phyloP scores from a whole-genome alignment of 371 early-diverging fungal species.

The Mortierella sp. region DNA sequence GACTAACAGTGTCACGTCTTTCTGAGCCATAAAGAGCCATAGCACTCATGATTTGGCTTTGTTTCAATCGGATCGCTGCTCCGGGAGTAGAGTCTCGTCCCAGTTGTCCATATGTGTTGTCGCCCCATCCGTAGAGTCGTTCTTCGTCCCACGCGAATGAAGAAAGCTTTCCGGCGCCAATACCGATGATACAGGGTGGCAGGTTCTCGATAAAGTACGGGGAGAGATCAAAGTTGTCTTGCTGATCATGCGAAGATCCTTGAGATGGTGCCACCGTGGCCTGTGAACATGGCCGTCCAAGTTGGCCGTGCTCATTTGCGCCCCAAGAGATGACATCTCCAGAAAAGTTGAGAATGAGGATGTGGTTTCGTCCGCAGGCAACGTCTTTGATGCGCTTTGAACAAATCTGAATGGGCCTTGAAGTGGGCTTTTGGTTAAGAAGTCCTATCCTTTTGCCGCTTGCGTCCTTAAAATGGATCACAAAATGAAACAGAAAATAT shows the following conservation, averaged over 20 bases:
- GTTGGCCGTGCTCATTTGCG: slow-evolving; percentile 38
- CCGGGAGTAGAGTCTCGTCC: slow-evolving; percentile 6
- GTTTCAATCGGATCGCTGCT: slow-evolving; percentile 1
- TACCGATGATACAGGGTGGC: slow-evolving; percentile 27
- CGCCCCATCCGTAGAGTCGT: slow-evolving; percentile 45
- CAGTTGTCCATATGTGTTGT: slow-evolving; percentile 40
- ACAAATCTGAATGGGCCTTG: slow-evolving; percentile 24
- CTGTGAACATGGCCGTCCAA: slow-evolving; percentile 14
- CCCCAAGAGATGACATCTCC: slow-evolving; percentile 51
- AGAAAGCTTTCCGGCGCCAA: slow-evolving; percentile 32
- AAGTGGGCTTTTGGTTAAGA: background rate
- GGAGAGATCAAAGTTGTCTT: slow-evolving; percentile 9
- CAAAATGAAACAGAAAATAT: background rate
- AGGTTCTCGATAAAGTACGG: slow-evolving; percentile 30
- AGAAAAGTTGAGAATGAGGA: slow-evolving; percentile 24
- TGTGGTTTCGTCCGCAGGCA: slow-evolving; percentile 43
- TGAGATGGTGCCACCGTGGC: background rate
- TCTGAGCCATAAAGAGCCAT: background rate
- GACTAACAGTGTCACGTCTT: background rate
- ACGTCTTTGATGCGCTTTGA: slow-evolving; percentile 26
- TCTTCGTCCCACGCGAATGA: slow-evolving; percentile 48
- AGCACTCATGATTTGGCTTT: background rate
- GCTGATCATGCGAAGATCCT: background rate
- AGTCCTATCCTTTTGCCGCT: slow-evolving; percentile 11
- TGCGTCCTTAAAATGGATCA: slow-evolving; percentile 12